Evolutionary conservation across 2,329 filamentous ascomycete species (phyloP).

Genomic region (Phaeosphaeria sp.): DNA sequence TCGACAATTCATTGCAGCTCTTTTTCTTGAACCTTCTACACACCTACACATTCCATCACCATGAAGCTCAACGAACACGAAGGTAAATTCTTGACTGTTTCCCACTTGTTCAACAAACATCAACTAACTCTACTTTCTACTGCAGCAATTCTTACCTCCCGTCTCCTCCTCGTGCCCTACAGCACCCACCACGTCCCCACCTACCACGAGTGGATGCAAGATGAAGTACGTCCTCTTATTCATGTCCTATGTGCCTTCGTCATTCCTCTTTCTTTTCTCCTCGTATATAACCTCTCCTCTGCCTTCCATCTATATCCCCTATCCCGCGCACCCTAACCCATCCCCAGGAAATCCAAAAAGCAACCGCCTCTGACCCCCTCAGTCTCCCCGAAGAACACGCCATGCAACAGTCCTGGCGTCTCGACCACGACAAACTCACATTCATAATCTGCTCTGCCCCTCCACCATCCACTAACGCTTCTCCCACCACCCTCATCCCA

Average conservation of each 20-base stretch:
- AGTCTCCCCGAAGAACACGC: slow-evolving; percentile 81
- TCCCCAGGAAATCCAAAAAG: slow-evolving; percentile 69
- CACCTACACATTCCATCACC: background rate
- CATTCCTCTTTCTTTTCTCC: no score
- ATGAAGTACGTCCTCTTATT: slow-evolving; percentile 60
- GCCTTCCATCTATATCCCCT: no score
- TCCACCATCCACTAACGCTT: background rate
- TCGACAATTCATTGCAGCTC: no score
- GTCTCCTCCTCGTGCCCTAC: slow-evolving; percentile 82
- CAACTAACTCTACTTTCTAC: background rate
- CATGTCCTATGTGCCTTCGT: no score
- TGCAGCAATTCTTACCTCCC: slow-evolving; percentile 73
- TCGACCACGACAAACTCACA: slow-evolving; percentile 83
- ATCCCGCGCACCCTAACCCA: no score
- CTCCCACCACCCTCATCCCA: slow-evolving; percentile 4
- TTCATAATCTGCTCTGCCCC: slow-evolving; percentile 74
- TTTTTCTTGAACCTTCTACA: no score
- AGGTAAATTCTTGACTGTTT: slow-evolving; percentile 25
- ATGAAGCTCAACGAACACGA: slow-evolving; percentile 54
- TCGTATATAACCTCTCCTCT: no score
- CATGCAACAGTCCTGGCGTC: slow-evolving; percentile 89
- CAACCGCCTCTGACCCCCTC: slow-evolving; percentile 87
- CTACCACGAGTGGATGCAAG: slow-evolving; percentile 93
- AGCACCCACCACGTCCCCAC: slow-evolving; percentile 77
- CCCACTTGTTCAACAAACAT: background rate